Evolutionary conservation across 2,329 filamentous ascomycete species (phyloP).

Genomic region (Ophiostoma triangulosporum): DNA sequence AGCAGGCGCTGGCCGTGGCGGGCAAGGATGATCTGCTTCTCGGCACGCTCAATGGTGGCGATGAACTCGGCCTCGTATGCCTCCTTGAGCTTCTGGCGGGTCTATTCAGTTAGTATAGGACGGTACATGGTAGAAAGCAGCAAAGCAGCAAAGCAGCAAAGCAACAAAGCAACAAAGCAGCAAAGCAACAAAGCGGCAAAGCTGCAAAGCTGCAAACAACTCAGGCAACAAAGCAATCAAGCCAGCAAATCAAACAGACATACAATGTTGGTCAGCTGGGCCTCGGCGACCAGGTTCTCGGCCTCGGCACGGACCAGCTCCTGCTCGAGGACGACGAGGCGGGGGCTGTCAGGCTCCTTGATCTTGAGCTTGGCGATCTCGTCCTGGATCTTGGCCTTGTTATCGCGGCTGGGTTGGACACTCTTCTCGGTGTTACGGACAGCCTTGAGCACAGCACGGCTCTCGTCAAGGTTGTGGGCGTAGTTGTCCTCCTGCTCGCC

Average conservation of each 20-base stretch:
- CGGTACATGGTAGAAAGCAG: no score
- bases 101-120: slow-evolving; percentile 35
- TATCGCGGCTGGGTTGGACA: slow-evolving; percentile 81
- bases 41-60: slow-evolving; percentile 85
- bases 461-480: slow-evolving; percentile 77
- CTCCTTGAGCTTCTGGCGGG: slow-evolving; percentile 90
- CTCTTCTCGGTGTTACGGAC: slow-evolving; percentile 93
- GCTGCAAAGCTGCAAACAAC: no score
- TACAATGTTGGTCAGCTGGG: slow-evolving; percentile 89
- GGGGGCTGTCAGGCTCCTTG: slow-evolving; percentile 78
- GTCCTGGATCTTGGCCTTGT: slow-evolving; percentile 76
- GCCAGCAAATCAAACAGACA: slow-evolving; percentile 26
- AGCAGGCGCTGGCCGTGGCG: slow-evolving; percentile 79
- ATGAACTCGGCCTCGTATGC: slow-evolving; percentile 81
- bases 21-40: slow-evolving; percentile 92
- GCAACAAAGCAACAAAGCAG: no score
- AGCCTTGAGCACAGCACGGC: slow-evolving; percentile 68
- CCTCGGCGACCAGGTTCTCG: slow-evolving; percentile 89
- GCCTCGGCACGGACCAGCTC: slow-evolving; percentile 93
- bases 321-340: slow-evolving; percentile 77
- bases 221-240: no score
- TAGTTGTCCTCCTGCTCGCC: slow-evolving; percentile 88
- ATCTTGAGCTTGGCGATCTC: slow-evolving; percentile 85
- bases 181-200: no score
- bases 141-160: no score